phyloP scores from a whole-genome alignment of 441 rosid genomes.

The Rhodomyrtus psidioides region DNA sequence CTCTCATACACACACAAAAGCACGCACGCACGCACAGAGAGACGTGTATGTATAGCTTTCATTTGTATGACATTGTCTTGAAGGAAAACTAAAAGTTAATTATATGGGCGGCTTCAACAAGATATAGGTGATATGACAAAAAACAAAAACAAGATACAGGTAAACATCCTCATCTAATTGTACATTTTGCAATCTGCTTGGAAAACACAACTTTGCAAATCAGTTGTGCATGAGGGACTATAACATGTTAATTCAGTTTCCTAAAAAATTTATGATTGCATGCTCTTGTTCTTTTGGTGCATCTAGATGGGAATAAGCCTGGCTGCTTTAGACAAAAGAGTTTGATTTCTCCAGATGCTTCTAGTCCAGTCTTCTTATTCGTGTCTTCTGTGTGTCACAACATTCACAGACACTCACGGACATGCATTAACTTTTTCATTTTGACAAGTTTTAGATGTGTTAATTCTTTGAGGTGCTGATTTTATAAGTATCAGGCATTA shows the following conservation, averaged over 20 bases:
- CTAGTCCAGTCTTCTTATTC: not conserved
- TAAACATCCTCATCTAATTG: not conserved
- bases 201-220: not conserved
- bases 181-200: not conserved
- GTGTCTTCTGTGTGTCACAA: not conserved
- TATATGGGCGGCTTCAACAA: not conserved
- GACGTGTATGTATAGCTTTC: not conserved
- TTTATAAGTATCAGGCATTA: not conserved
- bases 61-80: not conserved
- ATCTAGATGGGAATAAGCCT: not conserved
- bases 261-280: not conserved
- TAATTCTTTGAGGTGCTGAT: not conserved
- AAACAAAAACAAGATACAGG: not conserved
- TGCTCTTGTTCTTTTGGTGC: not conserved
- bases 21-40: accelerated
- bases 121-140: not conserved
- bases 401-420: not conserved
- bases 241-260: not conserved
- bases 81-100: not conserved
- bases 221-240: not conserved
- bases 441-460: not conserved
- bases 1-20: not conserved
- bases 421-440: not conserved
- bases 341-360: not conserved
- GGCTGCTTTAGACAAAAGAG: not conserved